Evolutionary conservation across 2,329 filamentous ascomycete genomes (phyloP).

Genomic region (Cercospora janseana): DNA sequence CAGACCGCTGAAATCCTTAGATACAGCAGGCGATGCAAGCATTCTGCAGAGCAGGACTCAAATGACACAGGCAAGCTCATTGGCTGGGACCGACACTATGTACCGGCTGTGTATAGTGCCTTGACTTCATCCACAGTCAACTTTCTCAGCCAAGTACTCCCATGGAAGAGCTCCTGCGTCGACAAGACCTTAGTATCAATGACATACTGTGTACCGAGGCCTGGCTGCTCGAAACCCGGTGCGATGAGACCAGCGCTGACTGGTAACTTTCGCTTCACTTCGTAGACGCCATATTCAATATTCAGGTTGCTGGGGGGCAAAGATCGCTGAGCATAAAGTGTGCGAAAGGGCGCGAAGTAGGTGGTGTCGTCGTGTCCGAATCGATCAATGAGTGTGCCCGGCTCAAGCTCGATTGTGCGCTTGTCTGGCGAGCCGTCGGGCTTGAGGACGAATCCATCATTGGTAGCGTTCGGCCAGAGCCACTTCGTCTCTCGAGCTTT

Average conservation of each 20-base stretch:
- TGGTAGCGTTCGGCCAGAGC: not conserved
- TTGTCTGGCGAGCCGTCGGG: not conserved
- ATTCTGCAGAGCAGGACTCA: too few species aligned
- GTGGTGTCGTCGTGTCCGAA: constrained; percentile 6
- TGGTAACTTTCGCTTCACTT: not conserved
- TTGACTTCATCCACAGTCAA: too few species aligned
- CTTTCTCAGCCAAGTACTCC: too few species aligned
- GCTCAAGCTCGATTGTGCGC: not conserved
- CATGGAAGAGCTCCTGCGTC: too few species aligned
- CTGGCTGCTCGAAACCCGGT: constrained; percentile 6
- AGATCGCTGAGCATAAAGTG: constrained; percentile 1
- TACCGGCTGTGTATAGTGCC: too few species aligned
- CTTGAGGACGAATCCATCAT: not conserved
- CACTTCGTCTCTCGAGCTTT: not conserved
- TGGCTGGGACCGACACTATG: too few species aligned
- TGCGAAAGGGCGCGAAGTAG: constrained; percentile 8
- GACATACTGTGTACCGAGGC: constrained; percentile 2
- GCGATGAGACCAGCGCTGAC: constrained; percentile 7
- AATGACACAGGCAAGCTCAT: too few species aligned
- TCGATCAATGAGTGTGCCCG: constrained; percentile 4
- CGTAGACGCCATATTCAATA: constrained; percentile 2
- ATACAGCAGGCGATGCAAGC: too few species aligned
- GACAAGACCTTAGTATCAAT: too few species aligned
- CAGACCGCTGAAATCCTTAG: too few species aligned
- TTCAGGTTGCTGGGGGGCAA: constrained; percentile 10